Evolutionary conservation across 2,329 filamentous ascomycete genomes (phyloP), one percentile per base, ranked within the genome.

Genomic region (Penicillium sumatraense): DNA sequence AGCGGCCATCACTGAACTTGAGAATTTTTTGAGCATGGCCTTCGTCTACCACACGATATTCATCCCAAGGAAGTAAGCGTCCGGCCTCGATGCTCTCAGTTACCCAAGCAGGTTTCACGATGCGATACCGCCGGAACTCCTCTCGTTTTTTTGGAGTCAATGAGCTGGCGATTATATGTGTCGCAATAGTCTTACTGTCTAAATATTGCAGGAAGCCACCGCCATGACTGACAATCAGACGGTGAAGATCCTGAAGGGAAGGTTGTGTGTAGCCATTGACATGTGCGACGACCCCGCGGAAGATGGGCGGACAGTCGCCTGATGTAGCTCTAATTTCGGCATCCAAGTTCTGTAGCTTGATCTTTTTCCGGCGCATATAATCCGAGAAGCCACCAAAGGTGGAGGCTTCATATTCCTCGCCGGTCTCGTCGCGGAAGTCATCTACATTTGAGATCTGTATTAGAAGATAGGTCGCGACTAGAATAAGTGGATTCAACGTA

Each of bases 261-360:
- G 95, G 95, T 66, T 98, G 93, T 0, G 95, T 99, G 71, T 98
- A 99, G 46, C 95, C 95, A 65, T 93, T 96, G 21, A 99, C 89
- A 74, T 97, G 91, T 9, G 89, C 91, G 11, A 96, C 92, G 8
- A 98, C 83, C 0, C 91, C 92, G 63, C 89, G 91, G 80, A 99
- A 99, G 49, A 99, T 91, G 58, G 85, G 86, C 9, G 92, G 91
- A 60, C 89, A 91, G 62, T 88, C 86, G 0, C 78, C 75, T 1
- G 87, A 84, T 3, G 85, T 79, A 27, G 89, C 83, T 55, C 93
- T 87, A 41, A 96, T 80, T 51, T 96, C 86, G 8, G 87, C 87
- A 75, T 99, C 95, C 26, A 95, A 84, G 68, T 99, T 99, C 74
- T 98, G 95, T 3, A 99, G 83, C 71, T 99, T 99, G 74, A 96